phyloP scores from a whole-genome alignment of 1,284 basidiomycete genomes.

The Fomitopsis pinicola region DNA sequence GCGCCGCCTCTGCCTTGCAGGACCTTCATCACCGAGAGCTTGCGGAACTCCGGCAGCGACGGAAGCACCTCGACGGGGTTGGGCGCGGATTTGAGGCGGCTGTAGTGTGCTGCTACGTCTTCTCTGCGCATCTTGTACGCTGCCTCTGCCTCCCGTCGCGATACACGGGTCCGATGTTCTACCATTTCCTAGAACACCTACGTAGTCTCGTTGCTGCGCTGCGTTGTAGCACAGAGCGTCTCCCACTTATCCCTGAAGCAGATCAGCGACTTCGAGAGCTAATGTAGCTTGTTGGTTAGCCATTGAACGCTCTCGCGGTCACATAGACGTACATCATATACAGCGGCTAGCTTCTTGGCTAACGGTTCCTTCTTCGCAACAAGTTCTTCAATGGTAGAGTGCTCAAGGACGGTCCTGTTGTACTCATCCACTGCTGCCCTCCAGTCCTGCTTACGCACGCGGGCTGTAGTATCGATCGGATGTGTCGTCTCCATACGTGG shows the following conservation, averaged over 20 bases:
- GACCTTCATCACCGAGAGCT: constrained; percentile 36
- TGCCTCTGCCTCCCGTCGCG: constrained; percentile 10
- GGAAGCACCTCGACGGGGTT: constrained; percentile 28
- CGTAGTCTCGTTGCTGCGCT: constrained; percentile 5
- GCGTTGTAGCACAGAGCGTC: neutral
- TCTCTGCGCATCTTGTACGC: constrained; percentile 11
- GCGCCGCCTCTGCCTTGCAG: constrained; percentile 26
- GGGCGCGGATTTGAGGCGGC: constrained; percentile 6
- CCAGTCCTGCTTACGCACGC: constrained; percentile 15
- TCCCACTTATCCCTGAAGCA: constrained; percentile 8
- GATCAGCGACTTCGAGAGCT: constrained; percentile 10
- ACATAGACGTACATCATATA: constrained; percentile 11
- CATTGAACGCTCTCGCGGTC: too few relatives aligned
- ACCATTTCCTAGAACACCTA: constrained; percentile 14
- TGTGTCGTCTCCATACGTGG: constrained; percentile 7
- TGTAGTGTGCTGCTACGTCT: constrained; percentile 16
- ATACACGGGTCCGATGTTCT: constrained; percentile 5
- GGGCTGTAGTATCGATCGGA: neutral
- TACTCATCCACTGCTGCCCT: constrained; percentile 18
- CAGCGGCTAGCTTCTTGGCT: constrained; percentile 9
- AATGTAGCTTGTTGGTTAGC: neutral
- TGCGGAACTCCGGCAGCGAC: constrained; percentile 38
- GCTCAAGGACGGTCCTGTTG: constrained; percentile 15
- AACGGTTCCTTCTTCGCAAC: constrained; percentile 11
- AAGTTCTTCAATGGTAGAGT: constrained; percentile 11